Conservation (phyloP, 768 basidiomycete genomes). For the Tylopilus rubrobrunneus region DNA sequence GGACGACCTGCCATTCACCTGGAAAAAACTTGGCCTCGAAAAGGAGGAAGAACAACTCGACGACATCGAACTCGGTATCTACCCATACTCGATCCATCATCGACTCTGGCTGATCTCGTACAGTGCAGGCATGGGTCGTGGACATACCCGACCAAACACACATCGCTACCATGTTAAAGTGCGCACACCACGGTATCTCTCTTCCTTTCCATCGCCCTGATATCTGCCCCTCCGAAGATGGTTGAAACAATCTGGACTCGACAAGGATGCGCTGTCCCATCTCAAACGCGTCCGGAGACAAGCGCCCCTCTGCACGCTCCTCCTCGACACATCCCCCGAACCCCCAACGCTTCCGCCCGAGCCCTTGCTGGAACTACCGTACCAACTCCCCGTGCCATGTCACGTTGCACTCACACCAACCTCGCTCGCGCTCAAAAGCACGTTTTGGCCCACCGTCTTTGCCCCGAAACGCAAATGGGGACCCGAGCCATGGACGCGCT, state of each 20-base stretch:
- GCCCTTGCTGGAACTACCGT: slow-evolving; percentile 48
- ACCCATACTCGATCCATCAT: not conserved
- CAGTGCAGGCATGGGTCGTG: slow-evolving; percentile 75
- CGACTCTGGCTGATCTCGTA: not conserved
- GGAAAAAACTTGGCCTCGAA: slow-evolving; percentile 55
- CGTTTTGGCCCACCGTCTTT: slow-evolving; percentile 85
- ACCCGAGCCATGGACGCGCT: slow-evolving; percentile 60
- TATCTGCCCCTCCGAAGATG: slow-evolving; percentile 43
- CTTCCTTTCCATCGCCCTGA: not conserved
- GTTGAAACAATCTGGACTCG: slow-evolving; percentile 60
- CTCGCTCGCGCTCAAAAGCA: slow-evolving; percentile 62
- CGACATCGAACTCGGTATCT: slow-evolving; percentile 40
- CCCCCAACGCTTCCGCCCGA: slow-evolving; percentile 50
- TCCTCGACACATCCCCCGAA: slow-evolving; percentile 41
- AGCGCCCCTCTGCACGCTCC: slow-evolving; percentile 44
- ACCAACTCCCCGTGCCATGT: slow-evolving; percentile 58
- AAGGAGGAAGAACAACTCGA: slow-evolving; percentile 57
- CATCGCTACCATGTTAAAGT: slow-evolving; percentile 65
- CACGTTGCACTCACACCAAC: slow-evolving; percentile 62
- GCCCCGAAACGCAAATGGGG: slow-evolving; percentile 68
- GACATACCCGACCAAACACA: slow-evolving; percentile 61
- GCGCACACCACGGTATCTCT: slow-evolving; percentile 7
- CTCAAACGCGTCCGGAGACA: slow-evolving; percentile 73
- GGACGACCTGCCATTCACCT: slow-evolving; percentile 61
- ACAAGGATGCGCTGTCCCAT: slow-evolving; percentile 60